Conservation (phyloP, 768 basidiomycete species). For the Hygrophoropsis aurantiaca region DNA sequence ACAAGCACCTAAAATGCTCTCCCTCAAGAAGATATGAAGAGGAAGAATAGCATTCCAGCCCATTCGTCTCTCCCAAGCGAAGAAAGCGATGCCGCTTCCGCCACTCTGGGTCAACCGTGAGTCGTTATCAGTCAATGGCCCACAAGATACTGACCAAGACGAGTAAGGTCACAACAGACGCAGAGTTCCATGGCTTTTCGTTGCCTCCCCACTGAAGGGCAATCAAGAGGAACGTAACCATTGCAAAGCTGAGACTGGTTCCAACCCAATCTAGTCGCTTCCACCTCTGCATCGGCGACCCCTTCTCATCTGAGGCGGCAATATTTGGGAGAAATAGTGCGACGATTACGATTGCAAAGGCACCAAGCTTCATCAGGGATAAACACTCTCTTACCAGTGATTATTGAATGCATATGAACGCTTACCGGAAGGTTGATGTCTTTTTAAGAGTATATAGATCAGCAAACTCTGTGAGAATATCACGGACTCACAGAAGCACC, state of each 20-base stretch:
- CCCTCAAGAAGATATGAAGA: constrained; percentile 28
- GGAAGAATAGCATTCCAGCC: constrained; percentile 40
- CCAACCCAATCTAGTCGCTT: constrained; percentile 40
- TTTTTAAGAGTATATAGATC: not conserved
- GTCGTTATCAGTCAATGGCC: too few species aligned
- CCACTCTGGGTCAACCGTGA: too few species aligned
- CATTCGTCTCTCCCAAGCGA: constrained; percentile 34
- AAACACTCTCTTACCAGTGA: not conserved
- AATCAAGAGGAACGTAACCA: constrained; percentile 39
- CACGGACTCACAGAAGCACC: constrained; percentile 27
- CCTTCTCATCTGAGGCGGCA: not conserved
- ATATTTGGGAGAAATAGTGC: constrained; percentile 11
- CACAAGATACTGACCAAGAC: constrained; percentile 25
- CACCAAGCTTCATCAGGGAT: not conserved
- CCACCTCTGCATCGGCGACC: constrained; percentile 6
- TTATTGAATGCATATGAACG: not conserved
- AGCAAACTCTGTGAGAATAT: too few species aligned
- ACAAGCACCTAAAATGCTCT: too few species aligned
- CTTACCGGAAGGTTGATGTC: constrained; percentile 14
- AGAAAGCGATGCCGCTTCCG: too few species aligned
- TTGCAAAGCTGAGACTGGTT: constrained; percentile 33
- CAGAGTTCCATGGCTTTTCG: constrained; percentile 42
- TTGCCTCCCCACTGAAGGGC: constrained; percentile 51
- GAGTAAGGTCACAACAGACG: constrained; percentile 28
- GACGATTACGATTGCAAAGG: constrained; percentile 6